phyloP scores from a whole-genome alignment of 345 rosid species.

The Arabis alpina region DNA sequence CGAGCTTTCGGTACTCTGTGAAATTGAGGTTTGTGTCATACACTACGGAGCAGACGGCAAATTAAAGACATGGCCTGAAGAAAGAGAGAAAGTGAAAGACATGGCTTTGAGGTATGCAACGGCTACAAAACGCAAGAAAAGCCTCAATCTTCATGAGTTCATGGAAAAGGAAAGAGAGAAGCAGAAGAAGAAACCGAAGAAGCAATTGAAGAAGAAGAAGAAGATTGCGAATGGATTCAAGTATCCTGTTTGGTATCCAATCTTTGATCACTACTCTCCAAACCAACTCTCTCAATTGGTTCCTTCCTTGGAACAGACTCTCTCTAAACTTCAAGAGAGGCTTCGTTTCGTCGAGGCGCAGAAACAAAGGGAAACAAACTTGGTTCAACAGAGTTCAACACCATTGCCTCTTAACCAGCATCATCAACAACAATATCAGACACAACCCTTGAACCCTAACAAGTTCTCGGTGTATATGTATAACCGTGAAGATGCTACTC shows the following conservation, averaged over 20 bases:
- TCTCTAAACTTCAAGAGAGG: constrained; percentile 16
- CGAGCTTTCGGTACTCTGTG: constrained; percentile 26
- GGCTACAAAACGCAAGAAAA: constrained; percentile 24
- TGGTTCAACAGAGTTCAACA: neutral
- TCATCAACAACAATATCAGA: constrained; percentile 12
- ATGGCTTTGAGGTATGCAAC: constrained; percentile 24
- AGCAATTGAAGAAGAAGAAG: neutral
- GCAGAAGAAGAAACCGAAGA: neutral
- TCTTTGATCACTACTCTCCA: constrained; percentile 30
- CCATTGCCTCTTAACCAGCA: neutral
- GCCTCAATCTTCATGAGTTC: constrained; percentile 6
- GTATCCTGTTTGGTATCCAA: constrained; percentile 35
- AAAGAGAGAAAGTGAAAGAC: constrained; percentile 25
- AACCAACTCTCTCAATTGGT: constrained; percentile 20
- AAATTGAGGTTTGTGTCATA: constrained; percentile 22
- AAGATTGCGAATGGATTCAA: neutral
- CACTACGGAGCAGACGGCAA: constrained; percentile 13
- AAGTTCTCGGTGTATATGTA: constrained; percentile 16
- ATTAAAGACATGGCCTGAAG: constrained; percentile 30
- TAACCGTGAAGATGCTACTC: constrained; percentile 3
- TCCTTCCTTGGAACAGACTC: constrained; percentile 21
- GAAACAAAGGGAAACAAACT: constrained; percentile 12
- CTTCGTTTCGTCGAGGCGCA: constrained; percentile 15
- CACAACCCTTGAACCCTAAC: constrained; percentile 18
- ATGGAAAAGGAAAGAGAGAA: neutral